These are phyloP conservation scores for Neoboletus brunneissimus DNA, from an alignment of 768 basidiomycete species.

Conservation along the genomic window DNA sequence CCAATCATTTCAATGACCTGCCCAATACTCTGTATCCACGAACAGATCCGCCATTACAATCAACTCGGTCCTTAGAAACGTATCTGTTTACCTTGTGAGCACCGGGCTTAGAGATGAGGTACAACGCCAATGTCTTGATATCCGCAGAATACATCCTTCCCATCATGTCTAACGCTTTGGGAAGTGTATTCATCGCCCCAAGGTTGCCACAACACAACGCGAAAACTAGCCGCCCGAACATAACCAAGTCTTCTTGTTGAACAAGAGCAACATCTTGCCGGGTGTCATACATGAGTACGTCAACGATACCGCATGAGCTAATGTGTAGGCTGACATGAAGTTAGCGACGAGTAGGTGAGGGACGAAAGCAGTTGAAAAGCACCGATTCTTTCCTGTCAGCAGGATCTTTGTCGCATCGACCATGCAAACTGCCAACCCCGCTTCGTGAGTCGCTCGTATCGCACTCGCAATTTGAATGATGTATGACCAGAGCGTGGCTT, in stretches of 20 bases:
- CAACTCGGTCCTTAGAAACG: not conserved
- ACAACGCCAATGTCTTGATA: slow-evolving; percentile 76
- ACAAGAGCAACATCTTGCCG: slow-evolving; percentile 53
- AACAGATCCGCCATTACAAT: not conserved
- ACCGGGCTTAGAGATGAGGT: slow-evolving; percentile 69
- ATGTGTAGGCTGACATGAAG: slow-evolving; percentile 63
- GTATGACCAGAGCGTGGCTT: slow-evolving; percentile 89
- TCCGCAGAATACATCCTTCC: slow-evolving; percentile 74
- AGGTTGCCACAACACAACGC: slow-evolving; percentile 71
- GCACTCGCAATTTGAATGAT: slow-evolving; percentile 87
- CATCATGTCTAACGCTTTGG: slow-evolving; percentile 77
- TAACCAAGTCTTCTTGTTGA: slow-evolving; percentile 86
- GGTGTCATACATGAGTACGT: slow-evolving; percentile 77
- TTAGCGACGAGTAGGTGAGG: not conserved
- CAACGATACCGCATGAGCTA: slow-evolving; percentile 81
- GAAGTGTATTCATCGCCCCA: slow-evolving; percentile 52
- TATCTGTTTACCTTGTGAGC: slow-evolving; percentile 51
- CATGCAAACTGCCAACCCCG: slow-evolving; percentile 74
- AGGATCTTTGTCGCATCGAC: slow-evolving; percentile 87
- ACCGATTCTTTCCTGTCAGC: slow-evolving; percentile 88
- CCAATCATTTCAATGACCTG: slow-evolving; percentile 81
- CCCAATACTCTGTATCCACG: slow-evolving; percentile 56
- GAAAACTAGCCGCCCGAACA: slow-evolving; percentile 84
- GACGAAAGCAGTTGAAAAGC: not conserved
- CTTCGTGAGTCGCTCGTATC: slow-evolving; percentile 81